Evolutionary conservation across 2,329 filamentous ascomycete species (phyloP), one percentile per base, ranked within the genome.

Genomic region (Furcasterigmium sp.): DNA sequence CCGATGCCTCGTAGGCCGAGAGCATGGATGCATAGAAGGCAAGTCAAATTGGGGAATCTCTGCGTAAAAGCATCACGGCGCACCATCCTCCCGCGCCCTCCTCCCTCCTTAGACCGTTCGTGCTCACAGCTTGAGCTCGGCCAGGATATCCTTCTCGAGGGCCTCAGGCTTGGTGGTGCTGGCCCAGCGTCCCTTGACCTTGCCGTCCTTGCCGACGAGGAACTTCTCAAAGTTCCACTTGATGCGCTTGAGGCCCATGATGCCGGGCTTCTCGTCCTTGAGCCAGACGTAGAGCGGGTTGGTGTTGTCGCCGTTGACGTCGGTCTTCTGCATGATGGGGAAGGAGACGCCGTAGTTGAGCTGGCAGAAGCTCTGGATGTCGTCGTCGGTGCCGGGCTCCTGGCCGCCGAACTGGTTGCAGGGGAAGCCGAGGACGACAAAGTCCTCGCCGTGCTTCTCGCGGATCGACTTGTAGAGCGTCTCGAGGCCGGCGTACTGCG

Each of bases 171-270:
- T 93, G 47, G 86, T 89, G 15, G 82, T 86, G 65, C 87, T 91
- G 26, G 88, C 87, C 89, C 90, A 98, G 52, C 93, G 75, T 21
- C 78, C 78, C 68, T 87, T 85, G 54, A 97, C 89, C 69, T 85
- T 78, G 20, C 93, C 93, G 65, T 97, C 89, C 49, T 80, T 78
- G 47, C 84, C 85, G 52, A 98, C 73, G 51, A 98, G 71, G 70
- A 96, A 98, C 80, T 98, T 98, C 69, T 98, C 93, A 73, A 97
- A 98, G 72, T 98, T 98, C 93, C 93, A 98, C 85, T 97, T 96
- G 57, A 98, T 76, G 49, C 84, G 69, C 83, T 94, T 91, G 60
- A 97, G 64, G 17, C 93, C 93, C 69, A 97, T 69, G 44, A 96
- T 59, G 18, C 93, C 91, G 1, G 91, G 78, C 73, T 89, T 85